Percentiles rank a stretch among this genome's conserved stretches.
These are phyloP conservation scores for Fusarium virguliforme DNA, from an alignment of 2,329 filamentous ascomycete species.

Conservation along the genomic window DNA sequence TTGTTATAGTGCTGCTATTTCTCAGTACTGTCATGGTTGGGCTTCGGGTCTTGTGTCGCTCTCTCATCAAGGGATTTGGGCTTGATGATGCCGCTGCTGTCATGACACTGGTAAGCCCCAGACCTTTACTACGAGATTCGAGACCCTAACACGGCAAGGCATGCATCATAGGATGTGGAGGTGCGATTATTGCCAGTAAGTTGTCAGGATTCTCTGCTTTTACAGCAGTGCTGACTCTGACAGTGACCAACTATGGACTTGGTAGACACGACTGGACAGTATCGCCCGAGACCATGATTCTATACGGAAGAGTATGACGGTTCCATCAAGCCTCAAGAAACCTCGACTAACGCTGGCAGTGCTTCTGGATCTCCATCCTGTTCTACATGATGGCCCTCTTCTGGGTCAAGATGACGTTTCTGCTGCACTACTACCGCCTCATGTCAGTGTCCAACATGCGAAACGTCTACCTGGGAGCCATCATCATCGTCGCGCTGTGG, in stretches of 20 bases:
- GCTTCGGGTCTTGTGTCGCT: constrained; percentile 34
- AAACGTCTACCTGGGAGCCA: constrained; percentile 1
- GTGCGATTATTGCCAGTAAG: constrained; percentile 29
- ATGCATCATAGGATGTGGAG: constrained; percentile 27
- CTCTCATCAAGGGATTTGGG: not conserved
- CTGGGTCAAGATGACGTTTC: constrained; percentile 36
- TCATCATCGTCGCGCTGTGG: constrained; percentile 28
- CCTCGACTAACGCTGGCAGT: constrained; percentile 10
- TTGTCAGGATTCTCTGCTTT: accelerated
- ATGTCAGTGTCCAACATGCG: constrained; percentile 30
- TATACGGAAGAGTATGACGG: constrained; percentile 21
- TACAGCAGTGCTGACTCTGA: not conserved
- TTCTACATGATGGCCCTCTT: constrained; percentile 27
- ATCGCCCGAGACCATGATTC: not conserved
- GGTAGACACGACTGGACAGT: constrained; percentile 21
- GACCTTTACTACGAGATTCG: not conserved
- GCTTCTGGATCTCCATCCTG: constrained; percentile 28
- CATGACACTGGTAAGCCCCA: constrained; percentile 19
- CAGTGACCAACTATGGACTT: constrained; percentile 42
- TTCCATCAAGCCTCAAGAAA: accelerated
- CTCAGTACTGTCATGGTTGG: constrained; percentile 20
- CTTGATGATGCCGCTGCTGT: constrained; percentile 37
- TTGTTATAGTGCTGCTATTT: not conserved
- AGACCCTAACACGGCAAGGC: constrained; percentile 18
- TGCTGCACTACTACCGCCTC: constrained; percentile 41